Evolutionary conservation across 768 basidiomycete genomes (phyloP), one percentile per base, ranked within the genome.

Genomic region (Serendipita indica): DNA sequence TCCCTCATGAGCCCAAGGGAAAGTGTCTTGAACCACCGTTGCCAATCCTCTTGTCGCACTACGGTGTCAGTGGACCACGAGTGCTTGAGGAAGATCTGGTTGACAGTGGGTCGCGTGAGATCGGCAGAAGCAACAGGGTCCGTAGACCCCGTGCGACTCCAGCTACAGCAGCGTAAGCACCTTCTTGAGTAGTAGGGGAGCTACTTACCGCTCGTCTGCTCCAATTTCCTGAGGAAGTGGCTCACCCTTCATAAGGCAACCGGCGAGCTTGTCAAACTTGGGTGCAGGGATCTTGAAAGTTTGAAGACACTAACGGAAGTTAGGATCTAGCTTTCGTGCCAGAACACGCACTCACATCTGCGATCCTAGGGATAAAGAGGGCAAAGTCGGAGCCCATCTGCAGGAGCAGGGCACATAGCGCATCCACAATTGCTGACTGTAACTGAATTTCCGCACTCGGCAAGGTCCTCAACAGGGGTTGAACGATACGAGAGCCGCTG

Each of bases 311-410:
- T 73, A 54, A 27, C 12, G 10, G 10, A 2, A 25, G 10, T 4
- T 16, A 30, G 7, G 13, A 5, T 16, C n/a, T n/a, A n/a, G n/a
- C n/a, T n/a, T n/a, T n/a, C n/a, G n/a, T n/a, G 30, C 4, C n/a
- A 32, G 49, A 13, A 27, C 1, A 0, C 57, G 32, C 34, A 61
- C 71, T 46, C 57, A 72, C 73, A 69, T 76, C 74, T 67, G 73
- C 72, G 63, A 77, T 71, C 70, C 75, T 72, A 6, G 75, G 74
- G 18, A 75, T 72, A 63, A 76, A 77, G 27, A 77, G 70, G n/a
- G 75, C 73, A 61, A 71, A 77, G 58, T 76, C 75, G 3, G 74
- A 63, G 0, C 73, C 74, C 41, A 76, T 71, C 61, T 76, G 75
- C 6, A 74, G 61, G 1, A 75, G 66, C 7, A 76, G 63, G 1